Evolutionary conservation across 2,329 filamentous ascomycete species (phyloP), one percentile per base, ranked within the genome.

Genomic region (Balansia obtecta): DNA sequence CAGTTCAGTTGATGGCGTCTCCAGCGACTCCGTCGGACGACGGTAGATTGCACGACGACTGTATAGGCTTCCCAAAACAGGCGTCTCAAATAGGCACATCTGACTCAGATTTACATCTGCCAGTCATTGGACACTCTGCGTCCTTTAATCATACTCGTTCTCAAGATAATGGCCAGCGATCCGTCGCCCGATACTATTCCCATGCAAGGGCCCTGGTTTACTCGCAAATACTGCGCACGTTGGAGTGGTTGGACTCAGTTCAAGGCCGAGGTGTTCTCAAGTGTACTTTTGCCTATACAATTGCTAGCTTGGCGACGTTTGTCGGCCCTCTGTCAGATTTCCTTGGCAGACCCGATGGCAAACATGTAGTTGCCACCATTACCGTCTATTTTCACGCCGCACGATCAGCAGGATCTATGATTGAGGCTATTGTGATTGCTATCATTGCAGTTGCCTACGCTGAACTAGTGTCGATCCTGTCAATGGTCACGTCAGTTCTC

Each of bases 321-420:
- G 79, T 86, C 48, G 77, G 81, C 2, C 75, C 77, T 3, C 73
- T 94, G 46, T 81, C 87, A 8, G 70, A 72, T 6, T 76, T 87
- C 50, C 72, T 95, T n/a, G 89, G 89, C 6, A 74, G 81, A 53
- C 85, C 88, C 60, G 88, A 94, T 68, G 87, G 87, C 43, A 95
- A 95, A 63, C 89, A 95, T 66, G 82, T 94, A 61, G 87, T 94
- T 50, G 88, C 88, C 38, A 95, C 88, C 2, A 82, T 95, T 50
- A 90, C 86, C 0, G 88, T 95, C 7, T 95, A 94, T 62, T 95
- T 95, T 61, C 88, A 95, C 64, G 87, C 89, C 2, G 85, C 87
- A 1, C 76, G 89, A 52, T 86, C 86, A 16, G 79, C 83, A 18
- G 89, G 88, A 1, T 89, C 85, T 58, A 94, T 95, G 87, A 78